Evolutionary conservation across 2,329 filamentous ascomycete genomes (phyloP).

Genomic region (Didymellaceae sp.): DNA sequence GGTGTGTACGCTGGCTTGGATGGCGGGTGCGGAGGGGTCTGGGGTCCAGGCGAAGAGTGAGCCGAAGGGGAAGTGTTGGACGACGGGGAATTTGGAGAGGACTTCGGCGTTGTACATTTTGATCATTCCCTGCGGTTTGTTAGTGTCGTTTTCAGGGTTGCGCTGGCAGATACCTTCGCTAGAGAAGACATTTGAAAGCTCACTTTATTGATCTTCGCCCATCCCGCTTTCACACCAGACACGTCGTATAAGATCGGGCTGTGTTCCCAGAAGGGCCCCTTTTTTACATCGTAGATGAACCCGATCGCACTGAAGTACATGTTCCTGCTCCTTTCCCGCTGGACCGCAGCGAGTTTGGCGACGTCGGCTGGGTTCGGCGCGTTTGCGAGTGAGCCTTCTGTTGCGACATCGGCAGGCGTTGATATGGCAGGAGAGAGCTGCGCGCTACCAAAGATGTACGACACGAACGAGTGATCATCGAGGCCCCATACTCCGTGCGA

Average conservation of each 20-base stretch:
- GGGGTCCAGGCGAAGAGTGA: conserved; percentile 57
- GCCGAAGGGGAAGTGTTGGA: conserved; percentile 80
- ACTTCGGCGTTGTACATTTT: conserved; percentile 99
- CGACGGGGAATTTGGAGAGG: conserved; percentile 93
- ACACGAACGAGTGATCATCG: conserved; percentile 94
- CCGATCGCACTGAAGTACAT: conserved; percentile 95
- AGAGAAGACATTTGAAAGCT: background rate
- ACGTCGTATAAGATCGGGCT: conserved; percentile 95
- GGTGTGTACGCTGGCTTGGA: conserved; percentile 45
- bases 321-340: conserved; percentile 52
- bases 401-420: conserved; percentile 64
- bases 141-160: background rate
- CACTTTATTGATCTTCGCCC: conserved; percentile 90
- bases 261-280: conserved; percentile 91
- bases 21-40: conserved; percentile 49
- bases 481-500: conserved; percentile 98
- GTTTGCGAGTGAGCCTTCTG: conserved; percentile 74
- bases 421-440: conserved; percentile 80
- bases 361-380: conserved; percentile 76
- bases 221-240: conserved; percentile 84
- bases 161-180: background rate
- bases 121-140: conserved; percentile 76
- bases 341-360: conserved; percentile 50
- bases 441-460: conserved; percentile 94
- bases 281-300: conserved; percentile 98